These are phyloP conservation scores for Saccharomycopsis crataegensis DNA, from an alignment of 1,139 yeast species.

Conservation along the genomic window DNA sequence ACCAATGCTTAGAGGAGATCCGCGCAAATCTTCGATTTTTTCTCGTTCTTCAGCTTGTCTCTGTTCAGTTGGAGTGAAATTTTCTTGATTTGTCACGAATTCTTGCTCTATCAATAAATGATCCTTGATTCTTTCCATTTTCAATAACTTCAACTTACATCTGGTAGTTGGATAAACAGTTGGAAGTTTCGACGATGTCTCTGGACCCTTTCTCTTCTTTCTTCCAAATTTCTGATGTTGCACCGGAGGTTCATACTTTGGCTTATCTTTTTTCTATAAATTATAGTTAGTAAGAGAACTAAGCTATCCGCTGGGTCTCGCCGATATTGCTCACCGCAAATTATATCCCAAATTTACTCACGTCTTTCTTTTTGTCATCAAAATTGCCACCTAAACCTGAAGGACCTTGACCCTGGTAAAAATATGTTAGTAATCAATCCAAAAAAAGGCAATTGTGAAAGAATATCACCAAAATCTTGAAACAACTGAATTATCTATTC, in stretches of 20 bases:
- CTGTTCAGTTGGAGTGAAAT: conserved; percentile 92
- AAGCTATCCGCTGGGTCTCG: no score
- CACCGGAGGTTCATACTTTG: conserved; percentile 97
- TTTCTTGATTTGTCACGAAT: conserved; percentile 91
- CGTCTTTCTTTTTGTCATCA: conserved; percentile 29
- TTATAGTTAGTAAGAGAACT: no score
- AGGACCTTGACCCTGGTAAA: conserved; percentile 19
- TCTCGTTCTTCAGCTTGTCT: conserved; percentile 94
- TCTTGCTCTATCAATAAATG: conserved; percentile 93
- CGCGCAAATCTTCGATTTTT: conserved; percentile 91
- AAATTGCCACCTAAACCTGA: conserved; percentile 20
- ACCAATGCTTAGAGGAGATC: conserved; percentile 95
- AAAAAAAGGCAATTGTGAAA: no score
- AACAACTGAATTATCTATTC: background rate
- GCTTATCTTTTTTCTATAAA: conserved; percentile 64
- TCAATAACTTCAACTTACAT: conserved; percentile 81
- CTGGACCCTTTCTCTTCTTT: conserved; percentile 89
- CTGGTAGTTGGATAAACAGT: conserved; percentile 87
- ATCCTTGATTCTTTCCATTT: conserved; percentile 94
- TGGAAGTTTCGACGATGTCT: conserved; percentile 81
- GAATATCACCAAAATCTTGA: background rate
- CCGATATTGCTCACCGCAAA: no score
- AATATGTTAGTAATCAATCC: background rate
- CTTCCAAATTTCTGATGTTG: conserved; percentile 80
- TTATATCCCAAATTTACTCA: conserved; percentile 19